These are phyloP conservation scores for Termitomyces sp. DNA, from an alignment of 768 basidiomycete species.

Conservation along the genomic window DNA sequence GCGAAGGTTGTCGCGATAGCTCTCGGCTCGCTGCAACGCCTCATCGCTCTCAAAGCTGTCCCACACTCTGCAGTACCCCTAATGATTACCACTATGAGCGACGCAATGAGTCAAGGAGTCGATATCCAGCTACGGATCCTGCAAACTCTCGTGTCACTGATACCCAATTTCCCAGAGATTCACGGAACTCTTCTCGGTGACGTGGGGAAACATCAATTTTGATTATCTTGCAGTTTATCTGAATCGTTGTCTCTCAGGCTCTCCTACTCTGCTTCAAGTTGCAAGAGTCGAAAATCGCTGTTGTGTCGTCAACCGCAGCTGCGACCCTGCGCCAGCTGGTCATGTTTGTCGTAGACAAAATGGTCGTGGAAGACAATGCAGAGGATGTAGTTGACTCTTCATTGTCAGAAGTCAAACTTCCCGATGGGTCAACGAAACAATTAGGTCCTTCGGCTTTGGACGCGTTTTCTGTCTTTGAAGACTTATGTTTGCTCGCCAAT, in stretches of 20 bases:
- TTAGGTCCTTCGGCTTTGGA: slow-evolving; percentile 79
- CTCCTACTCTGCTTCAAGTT: slow-evolving; percentile 92
- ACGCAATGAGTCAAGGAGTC: slow-evolving; percentile 89
- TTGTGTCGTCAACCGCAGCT: slow-evolving; percentile 95
- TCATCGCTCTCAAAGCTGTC: slow-evolving; percentile 84
- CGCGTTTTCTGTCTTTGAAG: slow-evolving; percentile 86
- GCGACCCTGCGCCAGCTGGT: slow-evolving; percentile 94
- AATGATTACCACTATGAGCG: slow-evolving; percentile 80
- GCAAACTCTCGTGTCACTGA: slow-evolving; percentile 86
- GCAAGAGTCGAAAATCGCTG: slow-evolving; percentile 92
- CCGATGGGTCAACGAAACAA: slow-evolving; percentile 58
- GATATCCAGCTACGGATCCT: slow-evolving; percentile 95
- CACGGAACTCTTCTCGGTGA: slow-evolving; percentile 79
- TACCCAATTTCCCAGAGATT: slow-evolving; percentile 82
- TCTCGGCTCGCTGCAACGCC: slow-evolving; percentile 83
- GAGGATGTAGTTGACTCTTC: slow-evolving; percentile 29
- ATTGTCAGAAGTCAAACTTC: slow-evolving; percentile 47
- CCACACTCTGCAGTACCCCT: slow-evolving; percentile 72
- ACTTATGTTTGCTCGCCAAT: slow-evolving; percentile 85
- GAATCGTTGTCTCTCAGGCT: slow-evolving; percentile 44
- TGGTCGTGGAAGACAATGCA: slow-evolving; percentile 66
- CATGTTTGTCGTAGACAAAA: slow-evolving; percentile 97
- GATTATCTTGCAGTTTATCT: background rate
- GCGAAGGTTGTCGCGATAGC: slow-evolving; percentile 93
- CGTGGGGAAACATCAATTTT: slow-evolving; percentile 34